phyloP scores from a whole-genome alignment of 805 yeast genomes.

The Metschnikowia amazonensis region DNA sequence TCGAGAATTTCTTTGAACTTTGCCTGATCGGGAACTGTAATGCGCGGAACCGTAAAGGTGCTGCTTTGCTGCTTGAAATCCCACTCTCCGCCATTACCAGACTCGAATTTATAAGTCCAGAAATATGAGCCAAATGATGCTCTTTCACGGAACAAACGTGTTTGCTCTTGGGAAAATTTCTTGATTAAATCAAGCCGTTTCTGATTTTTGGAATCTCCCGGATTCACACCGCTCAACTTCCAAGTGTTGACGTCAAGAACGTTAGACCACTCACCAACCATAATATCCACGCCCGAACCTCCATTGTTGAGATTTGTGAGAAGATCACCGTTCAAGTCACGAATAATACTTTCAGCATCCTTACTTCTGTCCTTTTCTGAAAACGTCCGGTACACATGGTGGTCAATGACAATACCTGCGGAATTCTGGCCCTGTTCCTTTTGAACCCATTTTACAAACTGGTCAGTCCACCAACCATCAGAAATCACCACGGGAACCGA shows the following conservation, averaged over 20 bases:
- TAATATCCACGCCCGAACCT: constrained; percentile 55
- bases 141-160: constrained; percentile 43
- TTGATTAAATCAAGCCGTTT: constrained; percentile 53
- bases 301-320: constrained; percentile 46
- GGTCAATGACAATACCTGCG: constrained; percentile 71
- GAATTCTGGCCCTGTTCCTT: constrained; percentile 32
- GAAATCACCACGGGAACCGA: constrained; percentile 73
- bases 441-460: constrained; percentile 68
- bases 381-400: constrained; percentile 84
- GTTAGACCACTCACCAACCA: constrained; percentile 90
- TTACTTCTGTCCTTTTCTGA: constrained; percentile 68
- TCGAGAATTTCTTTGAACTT: constrained; percentile 40
- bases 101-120: constrained; percentile 86
- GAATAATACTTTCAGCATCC: constrained; percentile 58
- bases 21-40: constrained; percentile 36
- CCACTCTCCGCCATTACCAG: constrained; percentile 97
- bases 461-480: constrained; percentile 91
- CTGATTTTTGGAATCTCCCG: constrained; percentile 22
- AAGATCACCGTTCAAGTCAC: constrained; percentile 49
- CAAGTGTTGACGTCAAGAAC: constrained; percentile 77
- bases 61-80: constrained; percentile 78
- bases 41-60: constrained; percentile 22
- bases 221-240: constrained; percentile 43
- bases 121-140: constrained; percentile 75
- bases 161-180: constrained; percentile 59